These are phyloP conservation scores for Coriolopsis trogii DNA, from an alignment of 1,284 basidiomycete species.

Conservation along the genomic window DNA sequence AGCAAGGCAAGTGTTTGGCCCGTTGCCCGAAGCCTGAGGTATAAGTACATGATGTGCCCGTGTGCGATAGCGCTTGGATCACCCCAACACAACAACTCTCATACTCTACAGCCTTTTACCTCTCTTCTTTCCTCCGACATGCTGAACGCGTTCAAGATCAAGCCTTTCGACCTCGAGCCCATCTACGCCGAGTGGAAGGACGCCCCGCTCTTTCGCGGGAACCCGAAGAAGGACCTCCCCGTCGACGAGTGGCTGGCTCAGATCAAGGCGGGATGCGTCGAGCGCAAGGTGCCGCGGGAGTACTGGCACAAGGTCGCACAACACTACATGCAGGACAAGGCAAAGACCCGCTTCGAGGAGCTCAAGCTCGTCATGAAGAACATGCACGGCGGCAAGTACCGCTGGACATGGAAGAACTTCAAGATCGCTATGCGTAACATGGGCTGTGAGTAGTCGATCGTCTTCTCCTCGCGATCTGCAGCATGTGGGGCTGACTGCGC, in stretches of 20 bases:
- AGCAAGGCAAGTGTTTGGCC: neutral
- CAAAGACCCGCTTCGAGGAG: conserved; percentile 63
- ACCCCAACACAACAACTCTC: neutral
- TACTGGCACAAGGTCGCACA: conserved; percentile 80
- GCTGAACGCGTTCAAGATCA: conserved; percentile 75
- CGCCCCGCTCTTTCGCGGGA: conserved; percentile 66
- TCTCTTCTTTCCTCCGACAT: conserved; percentile 35
- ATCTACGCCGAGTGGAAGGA: conserved; percentile 63
- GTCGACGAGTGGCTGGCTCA: conserved; percentile 71
- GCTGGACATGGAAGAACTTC: conserved; percentile 81
- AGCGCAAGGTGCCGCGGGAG: conserved; percentile 70
- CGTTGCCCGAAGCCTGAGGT: neutral
- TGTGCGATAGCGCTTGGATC: neutral
- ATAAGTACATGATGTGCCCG: conserved; percentile 3
- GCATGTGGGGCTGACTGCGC: neutral
- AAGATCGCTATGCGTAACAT: conserved; percentile 75
- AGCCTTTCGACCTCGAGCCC: conserved; percentile 70
- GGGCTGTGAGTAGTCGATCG: conserved; percentile 66
- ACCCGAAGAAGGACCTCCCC: conserved; percentile 63
- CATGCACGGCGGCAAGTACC: conserved; percentile 72
- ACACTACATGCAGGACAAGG: conserved; percentile 68
- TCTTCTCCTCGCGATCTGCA: conserved; percentile 6
- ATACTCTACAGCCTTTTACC: conserved; percentile 7
- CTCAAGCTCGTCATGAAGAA: conserved; percentile 71
- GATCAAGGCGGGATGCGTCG: conserved; percentile 67